Evolutionary conservation across 768 basidiomycete species (phyloP).

Genomic region (Pleurotus giganteus): DNA sequence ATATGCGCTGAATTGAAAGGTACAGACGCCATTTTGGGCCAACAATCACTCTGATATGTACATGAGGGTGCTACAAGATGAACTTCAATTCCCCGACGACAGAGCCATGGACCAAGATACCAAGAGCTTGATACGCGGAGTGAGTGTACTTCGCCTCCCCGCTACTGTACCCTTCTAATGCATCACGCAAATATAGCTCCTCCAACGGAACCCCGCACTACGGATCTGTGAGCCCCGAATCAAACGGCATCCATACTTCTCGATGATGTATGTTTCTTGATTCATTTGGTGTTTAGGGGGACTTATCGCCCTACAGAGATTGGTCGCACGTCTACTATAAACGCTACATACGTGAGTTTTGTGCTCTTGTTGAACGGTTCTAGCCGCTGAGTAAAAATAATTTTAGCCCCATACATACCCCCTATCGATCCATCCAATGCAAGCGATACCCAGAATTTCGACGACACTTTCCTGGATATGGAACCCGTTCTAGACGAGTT

Average conservation of each 20-base stretch:
- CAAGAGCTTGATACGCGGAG: slow-evolving; percentile 91
- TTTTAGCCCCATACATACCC: slow-evolving; percentile 85
- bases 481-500: slow-evolving; percentile 84
- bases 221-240: slow-evolving; percentile 92
- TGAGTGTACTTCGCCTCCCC: slow-evolving; percentile 40
- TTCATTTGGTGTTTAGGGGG: slow-evolving; percentile 14
- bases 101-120: slow-evolving; percentile 93
- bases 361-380: slow-evolving; percentile 10
- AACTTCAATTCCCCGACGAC: slow-evolving; percentile 87
- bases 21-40: slow-evolving; percentile 88
- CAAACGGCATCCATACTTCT: slow-evolving; percentile 93
- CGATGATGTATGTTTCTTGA: slow-evolving; percentile 70
- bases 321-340: slow-evolving; percentile 95
- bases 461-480: slow-evolving; percentile 96
- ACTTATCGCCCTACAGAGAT: slow-evolving; percentile 50
- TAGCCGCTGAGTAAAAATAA: slow-evolving; percentile 6
- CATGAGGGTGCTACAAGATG: slow-evolving; percentile 86
- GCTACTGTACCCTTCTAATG: background rate
- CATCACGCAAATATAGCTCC: slow-evolving; percentile 49
- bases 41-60: slow-evolving; percentile 96
- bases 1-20: background rate
- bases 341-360: slow-evolving; percentile 83
- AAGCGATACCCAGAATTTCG: slow-evolving; percentile 96
- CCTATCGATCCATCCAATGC: slow-evolving; percentile 90
- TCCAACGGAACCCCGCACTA: slow-evolving; percentile 90